These are phyloP conservation scores for Trichoderma atrobrunneum DNA, from an alignment of 2,329 filamentous ascomycete species.

Conservation along the genomic window DNA sequence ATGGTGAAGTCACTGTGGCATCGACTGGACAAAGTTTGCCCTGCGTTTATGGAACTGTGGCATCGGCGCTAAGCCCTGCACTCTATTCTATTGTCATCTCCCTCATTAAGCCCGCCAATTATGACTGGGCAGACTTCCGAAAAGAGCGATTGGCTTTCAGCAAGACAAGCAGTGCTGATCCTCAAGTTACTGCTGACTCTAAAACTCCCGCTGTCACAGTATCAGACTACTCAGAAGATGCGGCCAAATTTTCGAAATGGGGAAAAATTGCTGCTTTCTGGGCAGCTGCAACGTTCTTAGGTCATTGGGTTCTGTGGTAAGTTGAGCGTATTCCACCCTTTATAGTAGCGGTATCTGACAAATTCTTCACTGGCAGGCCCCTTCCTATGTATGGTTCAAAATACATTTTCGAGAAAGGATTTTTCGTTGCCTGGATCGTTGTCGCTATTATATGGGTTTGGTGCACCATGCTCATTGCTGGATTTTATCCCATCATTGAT, in stretches of 20 bases:
- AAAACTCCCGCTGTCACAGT: conserved; percentile 27
- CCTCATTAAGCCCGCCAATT: conserved; percentile 41
- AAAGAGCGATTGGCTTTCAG: conserved; percentile 42
- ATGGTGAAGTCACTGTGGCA: conserved; percentile 46
- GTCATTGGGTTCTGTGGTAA: conserved; percentile 52
- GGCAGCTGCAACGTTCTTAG: conserved; percentile 49
- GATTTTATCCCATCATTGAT: conserved; percentile 49
- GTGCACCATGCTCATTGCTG: conserved; percentile 47
- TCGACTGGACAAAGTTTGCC: conserved; percentile 49
- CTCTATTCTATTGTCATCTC: conserved; percentile 48
- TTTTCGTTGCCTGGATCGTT: conserved; percentile 50
- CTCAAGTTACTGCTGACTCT: background rate
- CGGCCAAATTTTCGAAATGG: conserved; percentile 45
- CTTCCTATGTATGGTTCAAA: conserved; percentile 53
- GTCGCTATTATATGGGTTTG: conserved; percentile 53
- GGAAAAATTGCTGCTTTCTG: conserved; percentile 44
- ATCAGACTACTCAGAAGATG: conserved; percentile 29
- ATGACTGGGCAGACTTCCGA: conserved; percentile 39
- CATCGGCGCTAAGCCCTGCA: conserved; percentile 42
- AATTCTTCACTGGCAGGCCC: conserved; percentile 31
- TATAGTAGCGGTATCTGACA: background rate
- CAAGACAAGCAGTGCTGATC: conserved; percentile 4
- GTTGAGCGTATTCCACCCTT: background rate
- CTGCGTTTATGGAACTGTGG: conserved; percentile 52
- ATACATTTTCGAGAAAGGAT: conserved; percentile 48